A percentile compares a stretch with the other conserved stretches of the same genome.
Evolutionary conservation across 2,329 filamentous ascomycete species (phyloP).

Genomic region (Fusarium equiseti): DNA sequence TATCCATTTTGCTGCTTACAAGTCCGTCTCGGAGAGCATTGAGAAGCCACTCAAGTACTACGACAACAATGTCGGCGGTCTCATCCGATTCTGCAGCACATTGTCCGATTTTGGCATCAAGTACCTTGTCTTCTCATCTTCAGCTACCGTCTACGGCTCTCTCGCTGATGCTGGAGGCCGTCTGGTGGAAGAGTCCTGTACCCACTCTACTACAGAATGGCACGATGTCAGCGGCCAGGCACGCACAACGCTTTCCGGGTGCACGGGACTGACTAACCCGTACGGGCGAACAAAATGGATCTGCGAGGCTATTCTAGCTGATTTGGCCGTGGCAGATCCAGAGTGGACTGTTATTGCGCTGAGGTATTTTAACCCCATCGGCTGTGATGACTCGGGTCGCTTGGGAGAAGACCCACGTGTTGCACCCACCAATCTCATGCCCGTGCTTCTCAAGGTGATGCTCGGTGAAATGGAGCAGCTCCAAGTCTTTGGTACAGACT

Average conservation of each 20-base stretch:
- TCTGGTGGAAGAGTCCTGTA: slow-evolving; percentile 30
- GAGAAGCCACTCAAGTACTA: slow-evolving; percentile 71
- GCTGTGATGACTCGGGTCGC: slow-evolving; percentile 72
- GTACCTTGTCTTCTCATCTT: slow-evolving; percentile 76
- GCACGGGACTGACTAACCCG: slow-evolving; percentile 44
- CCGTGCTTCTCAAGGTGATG: slow-evolving; percentile 55
- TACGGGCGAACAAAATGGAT: slow-evolving; percentile 77
- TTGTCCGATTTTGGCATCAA: slow-evolving; percentile 60
- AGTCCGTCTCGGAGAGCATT: slow-evolving; percentile 75
- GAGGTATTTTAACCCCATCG: slow-evolving; percentile 76
- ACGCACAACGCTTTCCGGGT: neutral
- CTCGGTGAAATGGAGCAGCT: slow-evolving; percentile 61
- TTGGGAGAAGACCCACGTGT: slow-evolving; percentile 70
- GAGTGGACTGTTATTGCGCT: slow-evolving; percentile 73
- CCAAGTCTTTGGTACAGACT: slow-evolving; percentile 70
- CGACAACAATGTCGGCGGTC: slow-evolving; percentile 74
- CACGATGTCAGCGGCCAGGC: neutral
- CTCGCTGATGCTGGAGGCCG: slow-evolving; percentile 59
- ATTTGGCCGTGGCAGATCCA: slow-evolving; percentile 70
- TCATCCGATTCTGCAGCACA: slow-evolving; percentile 66
- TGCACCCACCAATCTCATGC: slow-evolving; percentile 15
- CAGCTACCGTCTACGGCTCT: slow-evolving; percentile 74
- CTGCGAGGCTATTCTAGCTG: slow-evolving; percentile 73
- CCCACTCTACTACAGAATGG: slow-evolving; percentile 62
- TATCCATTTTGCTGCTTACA: slow-evolving; percentile 78